These are phyloP conservation scores for Colletotrichum limetticola DNA, from an alignment of 2,329 filamentous ascomycete genomes.

Conservation along the genomic window DNA sequence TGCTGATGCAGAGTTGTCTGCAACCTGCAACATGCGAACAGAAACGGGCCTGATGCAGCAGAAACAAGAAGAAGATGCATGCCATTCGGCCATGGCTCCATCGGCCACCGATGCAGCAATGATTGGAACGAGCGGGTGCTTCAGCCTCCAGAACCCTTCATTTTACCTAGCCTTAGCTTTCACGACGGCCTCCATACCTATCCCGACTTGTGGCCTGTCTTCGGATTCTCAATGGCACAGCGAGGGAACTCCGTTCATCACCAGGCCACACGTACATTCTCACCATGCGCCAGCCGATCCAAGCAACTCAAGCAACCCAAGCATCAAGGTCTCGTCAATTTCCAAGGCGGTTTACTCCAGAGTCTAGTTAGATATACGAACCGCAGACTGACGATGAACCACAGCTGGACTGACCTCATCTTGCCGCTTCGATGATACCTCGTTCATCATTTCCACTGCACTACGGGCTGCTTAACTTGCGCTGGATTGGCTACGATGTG, in stretches of 20 bases:
- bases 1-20: conserved; percentile 15
- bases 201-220: not conserved
- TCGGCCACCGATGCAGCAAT: not conserved
- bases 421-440: conserved; percentile 20
- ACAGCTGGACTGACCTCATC: conserved; percentile 26
- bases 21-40: conserved; percentile 25
- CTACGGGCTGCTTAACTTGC: not conserved
- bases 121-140: not conserved
- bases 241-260: not conserved
- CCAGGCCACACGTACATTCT: not conserved
- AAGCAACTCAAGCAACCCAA: not conserved
- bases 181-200: not conserved
- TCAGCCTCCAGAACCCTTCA: conserved; percentile 1
- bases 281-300: not conserved
- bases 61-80: conserved; percentile 22
- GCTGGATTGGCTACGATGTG: not conserved
- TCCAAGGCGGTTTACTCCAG: not conserved
- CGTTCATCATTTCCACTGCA: not conserved
- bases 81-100: conserved; percentile 22
- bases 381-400: not conserved
- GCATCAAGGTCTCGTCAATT: not conserved
- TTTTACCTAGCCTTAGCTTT: not conserved
- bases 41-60: conserved; percentile 25
- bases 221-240: not conserved
- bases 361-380: not conserved